Base-by-base conservation (phyloP, 1,284 basidiomycete species). In the Ceratobasidium sp. region DNA sequence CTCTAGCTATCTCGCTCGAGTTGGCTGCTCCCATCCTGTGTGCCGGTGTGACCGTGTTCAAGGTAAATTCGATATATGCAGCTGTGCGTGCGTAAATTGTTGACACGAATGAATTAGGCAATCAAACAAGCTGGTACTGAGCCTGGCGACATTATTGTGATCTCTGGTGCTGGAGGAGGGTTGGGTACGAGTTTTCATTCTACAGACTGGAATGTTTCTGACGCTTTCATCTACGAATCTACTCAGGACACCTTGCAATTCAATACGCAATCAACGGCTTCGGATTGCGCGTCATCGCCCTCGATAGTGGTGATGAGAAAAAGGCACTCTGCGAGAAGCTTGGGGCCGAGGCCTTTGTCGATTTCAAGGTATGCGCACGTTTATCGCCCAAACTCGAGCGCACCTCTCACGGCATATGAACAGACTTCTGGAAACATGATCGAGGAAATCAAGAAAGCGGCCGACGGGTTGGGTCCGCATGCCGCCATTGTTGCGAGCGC, bases 281-380 rank as follows among this genome's bases (percentile, higher is more conserved):
- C 84, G 92, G 92, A 73, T 87, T 93, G 75, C 88, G 90, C 34
- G 91, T 94, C 51, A 88, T 96, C 76, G 94, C 92, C 22, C 88
- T 95, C 80, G 90, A 93, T 79, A 89, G 89, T 1, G 93, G 94
- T 41, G 87, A 83, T 1, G 91, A 92, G 78, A 96, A 96, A 85
- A 86, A 87, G 79, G 84, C 88, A 64, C 86, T 96, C 16, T 89
- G 87, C 80, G 79, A 85, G 76, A 82, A 85, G 34, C 89, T 95
- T 68, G 94, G 94, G 56, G 92, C 92, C 0, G 89, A 92, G 77
- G 85, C 85, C 66, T 95, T 90, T 87, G 86, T 96, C 77, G 93
- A 96, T 83, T 95, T 93, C 84, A 88, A 85, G 78, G 85, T 68
- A 7, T 29, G 66, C 39, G 34, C 39, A 58, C 37, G 19, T 24